phyloP scores from a whole-genome alignment of 495 filamentous ascomycete genomes.

The Pyronema domesticum region DNA sequence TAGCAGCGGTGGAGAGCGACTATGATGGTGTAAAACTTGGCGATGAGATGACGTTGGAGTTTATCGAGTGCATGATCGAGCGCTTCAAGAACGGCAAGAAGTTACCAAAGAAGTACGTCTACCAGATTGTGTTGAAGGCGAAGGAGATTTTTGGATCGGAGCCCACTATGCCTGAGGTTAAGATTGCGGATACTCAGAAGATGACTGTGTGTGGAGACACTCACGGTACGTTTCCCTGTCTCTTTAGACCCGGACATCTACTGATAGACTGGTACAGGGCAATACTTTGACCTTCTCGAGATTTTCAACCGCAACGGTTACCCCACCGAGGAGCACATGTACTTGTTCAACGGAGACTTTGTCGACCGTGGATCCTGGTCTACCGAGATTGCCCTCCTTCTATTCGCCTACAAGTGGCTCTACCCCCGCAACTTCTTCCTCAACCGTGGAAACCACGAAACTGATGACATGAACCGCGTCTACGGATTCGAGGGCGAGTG shows the following conservation, averaged over 20 bases:
- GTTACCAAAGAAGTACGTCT: slow-evolving; percentile 89
- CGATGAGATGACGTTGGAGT: slow-evolving; percentile 82
- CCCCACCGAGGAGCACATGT: slow-evolving; percentile 67
- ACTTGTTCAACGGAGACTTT: slow-evolving; percentile 98
- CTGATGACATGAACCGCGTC: slow-evolving; percentile 97
- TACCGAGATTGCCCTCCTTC: slow-evolving; percentile 77
- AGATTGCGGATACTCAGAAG: slow-evolving; percentile 52
- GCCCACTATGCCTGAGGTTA: slow-evolving; percentile 92
- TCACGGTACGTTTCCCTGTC: slow-evolving; percentile 45
- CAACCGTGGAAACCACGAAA: slow-evolving; percentile 97
- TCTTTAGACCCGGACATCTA: slow-evolving; percentile 13
- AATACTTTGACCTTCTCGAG: slow-evolving; percentile 93
- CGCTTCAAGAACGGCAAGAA: slow-evolving; percentile 93
- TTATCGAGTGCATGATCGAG: slow-evolving; percentile 90
- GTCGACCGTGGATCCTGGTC: slow-evolving; percentile 97
- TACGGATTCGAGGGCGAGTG: slow-evolving; percentile 99
- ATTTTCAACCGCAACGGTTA: slow-evolving; percentile 83
- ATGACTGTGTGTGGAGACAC: slow-evolving; percentile 97
- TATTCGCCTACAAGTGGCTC: slow-evolving; percentile 96
- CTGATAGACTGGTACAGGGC: slow-evolving; percentile 36
- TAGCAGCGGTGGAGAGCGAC: slow-evolving; percentile 42
- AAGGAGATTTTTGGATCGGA: slow-evolving; percentile 79
- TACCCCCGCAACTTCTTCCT: slow-evolving; percentile 76
- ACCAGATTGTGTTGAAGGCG: slow-evolving; percentile 82
- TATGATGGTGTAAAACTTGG: slow-evolving; percentile 76